phyloP scores from a whole-genome alignment of 2,329 filamentous ascomycete genomes.

The Sporothrix brunneoviolacea region DNA sequence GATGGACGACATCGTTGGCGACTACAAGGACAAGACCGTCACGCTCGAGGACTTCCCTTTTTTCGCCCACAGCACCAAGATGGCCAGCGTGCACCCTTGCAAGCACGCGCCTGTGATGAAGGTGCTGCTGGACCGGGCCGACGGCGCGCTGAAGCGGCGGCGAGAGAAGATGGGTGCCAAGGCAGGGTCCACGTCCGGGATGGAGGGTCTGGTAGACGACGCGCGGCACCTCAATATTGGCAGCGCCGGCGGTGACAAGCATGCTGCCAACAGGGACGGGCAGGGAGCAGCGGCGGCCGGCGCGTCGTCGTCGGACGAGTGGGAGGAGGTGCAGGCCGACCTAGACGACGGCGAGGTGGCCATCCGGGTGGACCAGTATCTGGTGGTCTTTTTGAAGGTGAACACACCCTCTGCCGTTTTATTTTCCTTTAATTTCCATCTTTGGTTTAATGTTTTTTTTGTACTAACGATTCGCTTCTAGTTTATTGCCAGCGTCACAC shows the following conservation, averaged over 20 bases:
- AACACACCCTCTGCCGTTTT: slow-evolving; percentile 19
- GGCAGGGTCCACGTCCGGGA: slow-evolving; percentile 28
- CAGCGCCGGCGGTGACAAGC: neutral
- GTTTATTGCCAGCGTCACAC: slow-evolving; percentile 16
- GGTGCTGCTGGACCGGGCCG: slow-evolving; percentile 86
- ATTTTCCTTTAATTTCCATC: neutral
- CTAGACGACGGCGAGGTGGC: slow-evolving; percentile 67
- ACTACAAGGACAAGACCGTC: slow-evolving; percentile 68
- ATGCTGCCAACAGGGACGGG: too few relatives aligned
- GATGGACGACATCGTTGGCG: slow-evolving; percentile 35
- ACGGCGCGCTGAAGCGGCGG: slow-evolving; percentile 83
- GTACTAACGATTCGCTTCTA: neutral
- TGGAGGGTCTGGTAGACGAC: slow-evolving; percentile 16
- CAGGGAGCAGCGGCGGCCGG: slow-evolving; percentile 37
- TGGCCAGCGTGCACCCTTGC: slow-evolving; percentile 94
- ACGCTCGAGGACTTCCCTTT: slow-evolving; percentile 97
- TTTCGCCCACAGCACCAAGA: slow-evolving; percentile 85
- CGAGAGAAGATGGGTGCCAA: slow-evolving; percentile 76
- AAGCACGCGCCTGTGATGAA: slow-evolving; percentile 99
- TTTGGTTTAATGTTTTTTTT: neutral
- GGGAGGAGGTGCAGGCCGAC: slow-evolving; percentile 59
- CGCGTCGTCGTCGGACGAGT: slow-evolving; percentile 49
- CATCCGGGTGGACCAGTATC: slow-evolving; percentile 81
- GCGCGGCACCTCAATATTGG: slow-evolving; percentile 5
- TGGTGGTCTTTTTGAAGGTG: slow-evolving; percentile 82